Conservation (phyloP, 129 eudicot genomes). For the Heracleum sosnowskyi region DNA sequence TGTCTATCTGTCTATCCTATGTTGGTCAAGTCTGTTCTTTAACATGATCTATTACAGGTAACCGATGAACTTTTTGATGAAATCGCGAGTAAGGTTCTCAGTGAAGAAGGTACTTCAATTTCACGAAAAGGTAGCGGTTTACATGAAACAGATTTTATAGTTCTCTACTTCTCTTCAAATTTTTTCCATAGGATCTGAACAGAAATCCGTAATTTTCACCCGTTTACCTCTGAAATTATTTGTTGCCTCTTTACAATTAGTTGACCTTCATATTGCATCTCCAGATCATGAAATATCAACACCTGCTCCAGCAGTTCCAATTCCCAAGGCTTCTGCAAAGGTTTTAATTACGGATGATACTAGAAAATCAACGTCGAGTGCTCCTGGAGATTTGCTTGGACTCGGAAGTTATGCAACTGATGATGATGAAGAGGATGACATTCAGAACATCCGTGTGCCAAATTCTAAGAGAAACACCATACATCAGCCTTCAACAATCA, state of each 20-base stretch:
- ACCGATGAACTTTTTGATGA: constrained; percentile 95
- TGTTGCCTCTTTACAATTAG: constrained; percentile 23
- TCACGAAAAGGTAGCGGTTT: background rate
- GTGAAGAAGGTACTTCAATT: constrained; percentile 61
- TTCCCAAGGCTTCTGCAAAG: constrained; percentile 61
- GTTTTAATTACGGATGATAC: constrained; percentile 55
- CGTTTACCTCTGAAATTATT: background rate
- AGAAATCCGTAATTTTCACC: background rate
- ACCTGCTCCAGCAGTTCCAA: constrained; percentile 33
- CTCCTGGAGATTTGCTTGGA: constrained; percentile 77
- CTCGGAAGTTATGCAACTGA: constrained; percentile 89
- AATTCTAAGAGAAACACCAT: constrained; percentile 21
- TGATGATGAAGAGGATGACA: constrained; percentile 66
- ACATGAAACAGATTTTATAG: background rate
- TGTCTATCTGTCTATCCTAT: background rate
- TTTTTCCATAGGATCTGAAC: background rate
- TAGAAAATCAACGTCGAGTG: constrained; percentile 43
- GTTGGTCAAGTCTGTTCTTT: background rate
- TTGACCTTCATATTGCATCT: constrained; percentile 30
- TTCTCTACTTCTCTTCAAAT: background rate
- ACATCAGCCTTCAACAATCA: constrained; percentile 21
- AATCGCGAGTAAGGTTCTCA: constrained; percentile 82
- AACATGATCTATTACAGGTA: constrained; percentile 44
- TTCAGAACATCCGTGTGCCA: constrained; percentile 25
- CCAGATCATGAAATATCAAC: constrained; percentile 25